phyloP scores from a whole-genome alignment of 345 rosid species.

The Populus davidiana region DNA sequence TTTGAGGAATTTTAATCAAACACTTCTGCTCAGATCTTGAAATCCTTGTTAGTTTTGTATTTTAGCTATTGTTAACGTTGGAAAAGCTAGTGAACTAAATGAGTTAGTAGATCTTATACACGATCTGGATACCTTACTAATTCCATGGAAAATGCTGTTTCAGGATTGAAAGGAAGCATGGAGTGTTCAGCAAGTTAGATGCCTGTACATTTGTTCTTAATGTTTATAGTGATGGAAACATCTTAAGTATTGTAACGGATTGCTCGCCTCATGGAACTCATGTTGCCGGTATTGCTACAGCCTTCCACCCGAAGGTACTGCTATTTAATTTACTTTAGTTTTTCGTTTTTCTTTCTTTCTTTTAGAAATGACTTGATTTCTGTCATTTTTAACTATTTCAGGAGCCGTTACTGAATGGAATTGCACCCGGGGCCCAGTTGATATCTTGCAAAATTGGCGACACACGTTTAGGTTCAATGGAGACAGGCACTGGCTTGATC shows the following conservation, averaged over 20 bases:
- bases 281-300: constrained; percentile 97
- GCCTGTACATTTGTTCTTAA: constrained; percentile 85
- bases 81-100: not conserved
- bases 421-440: constrained; percentile 97
- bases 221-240: constrained; percentile 75
- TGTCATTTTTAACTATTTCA: constrained; percentile 26
- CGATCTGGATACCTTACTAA: not conserved
- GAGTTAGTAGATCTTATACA: not conserved
- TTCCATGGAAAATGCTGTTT: constrained; percentile 1
- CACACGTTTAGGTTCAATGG: constrained; percentile 90
- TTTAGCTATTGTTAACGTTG: not conserved
- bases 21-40: not conserved
- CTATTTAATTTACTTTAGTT: constrained; percentile 1
- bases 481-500: constrained; percentile 93
- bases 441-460: constrained; percentile 99
- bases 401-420: constrained; percentile 91
- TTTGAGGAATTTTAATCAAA: not conserved
- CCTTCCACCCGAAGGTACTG: constrained; percentile 82
- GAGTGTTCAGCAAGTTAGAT: constrained; percentile 90
- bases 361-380: not conserved
- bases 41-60: not conserved
- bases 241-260: constrained; percentile 90
- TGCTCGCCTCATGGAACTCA: constrained; percentile 97
- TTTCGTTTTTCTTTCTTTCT: constrained; percentile 8
- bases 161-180: constrained; percentile 85